Evolutionary conservation across 2,329 filamentous ascomycete species (phyloP).

Genomic region (Myriosclerotinia scirpicola): DNA sequence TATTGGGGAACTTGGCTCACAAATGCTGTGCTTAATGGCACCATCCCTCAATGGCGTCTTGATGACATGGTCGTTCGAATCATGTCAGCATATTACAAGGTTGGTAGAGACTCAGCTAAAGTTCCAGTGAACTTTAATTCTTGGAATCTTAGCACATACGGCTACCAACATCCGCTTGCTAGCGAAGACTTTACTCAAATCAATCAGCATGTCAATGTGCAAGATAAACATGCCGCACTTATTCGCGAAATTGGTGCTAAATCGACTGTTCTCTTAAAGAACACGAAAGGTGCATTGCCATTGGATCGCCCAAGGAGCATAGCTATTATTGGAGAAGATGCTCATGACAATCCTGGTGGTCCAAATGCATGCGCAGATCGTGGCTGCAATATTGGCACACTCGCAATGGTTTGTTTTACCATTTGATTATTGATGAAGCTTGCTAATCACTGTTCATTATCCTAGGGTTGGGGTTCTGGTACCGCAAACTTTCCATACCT

Average conservation of each 20-base stretch:
- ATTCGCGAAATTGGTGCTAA: constrained; percentile 68
- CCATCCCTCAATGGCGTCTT: constrained; percentile 80
- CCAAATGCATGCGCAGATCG: constrained; percentile 63
- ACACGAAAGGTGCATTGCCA: constrained; percentile 56
- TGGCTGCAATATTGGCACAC: constrained; percentile 55
- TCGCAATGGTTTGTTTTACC: constrained; percentile 50
- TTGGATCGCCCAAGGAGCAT: constrained; percentile 43
- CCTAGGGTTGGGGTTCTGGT: constrained; percentile 74
- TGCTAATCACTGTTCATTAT: constrained; percentile 46
- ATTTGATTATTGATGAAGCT: constrained; percentile 47
- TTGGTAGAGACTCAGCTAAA: constrained; percentile 45
- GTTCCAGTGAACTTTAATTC: constrained; percentile 77
- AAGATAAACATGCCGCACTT: constrained; percentile 66
- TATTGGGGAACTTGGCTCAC: constrained; percentile 84
- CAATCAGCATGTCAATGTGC: constrained; percentile 82
- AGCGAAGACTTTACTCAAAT: constrained; percentile 65
- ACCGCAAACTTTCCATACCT: constrained; percentile 74
- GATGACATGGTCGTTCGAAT: constrained; percentile 92
- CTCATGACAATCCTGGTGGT: constrained; percentile 54
- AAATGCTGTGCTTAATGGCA: constrained; percentile 83
- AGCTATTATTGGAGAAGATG: constrained; percentile 50
- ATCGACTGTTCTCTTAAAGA: constrained; percentile 56
- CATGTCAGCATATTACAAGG: constrained; percentile 67
- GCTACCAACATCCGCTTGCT: constrained; percentile 64
- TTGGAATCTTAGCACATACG: constrained; percentile 76